phyloP scores from a whole-genome alignment of 75 land plant genomes.

The Cunninghamia lanceolata region DNA sequence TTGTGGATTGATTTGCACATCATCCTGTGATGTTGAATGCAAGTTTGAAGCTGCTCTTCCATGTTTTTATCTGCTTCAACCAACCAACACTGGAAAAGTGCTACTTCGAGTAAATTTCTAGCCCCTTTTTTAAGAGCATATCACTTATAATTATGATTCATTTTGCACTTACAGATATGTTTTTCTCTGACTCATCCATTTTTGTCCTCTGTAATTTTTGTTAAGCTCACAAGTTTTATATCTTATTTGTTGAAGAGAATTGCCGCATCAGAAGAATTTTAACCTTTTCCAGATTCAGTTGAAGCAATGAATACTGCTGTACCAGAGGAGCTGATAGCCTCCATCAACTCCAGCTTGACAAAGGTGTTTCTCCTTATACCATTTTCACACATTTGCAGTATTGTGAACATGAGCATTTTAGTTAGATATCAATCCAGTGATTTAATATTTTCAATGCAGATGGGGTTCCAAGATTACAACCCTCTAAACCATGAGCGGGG shows the following conservation, averaged over 20 bases:
- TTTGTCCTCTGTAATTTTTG: not conserved
- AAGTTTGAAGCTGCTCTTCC: constrained; percentile 30
- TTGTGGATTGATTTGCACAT: constrained; percentile 64
- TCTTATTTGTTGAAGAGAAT: constrained; percentile 40
- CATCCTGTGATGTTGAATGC: constrained; percentile 51
- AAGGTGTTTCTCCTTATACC: constrained; percentile 32
- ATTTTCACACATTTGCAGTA: constrained; percentile 8
- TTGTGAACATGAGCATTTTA: not conserved
- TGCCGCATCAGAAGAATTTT: constrained; percentile 65
- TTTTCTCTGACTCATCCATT: constrained; percentile 38
- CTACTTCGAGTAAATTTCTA: constrained; percentile 53
- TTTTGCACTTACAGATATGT: constrained; percentile 21
- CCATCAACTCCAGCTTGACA: constrained; percentile 40
- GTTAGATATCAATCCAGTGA: not conserved
- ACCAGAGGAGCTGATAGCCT: constrained; percentile 32
- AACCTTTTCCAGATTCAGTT: constrained; percentile 32
- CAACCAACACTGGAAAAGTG: constrained; percentile 54
- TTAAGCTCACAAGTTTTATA: not conserved
- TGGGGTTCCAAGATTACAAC: constrained; percentile 54
- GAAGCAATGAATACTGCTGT: constrained; percentile 11
- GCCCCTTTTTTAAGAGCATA: not conserved
- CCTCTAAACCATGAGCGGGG: constrained; percentile 71
- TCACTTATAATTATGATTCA: not conserved
- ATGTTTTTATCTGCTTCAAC: constrained; percentile 68
- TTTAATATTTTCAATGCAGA: constrained; percentile 28